Percentiles rank a stretch among this genome's conserved stretches.
Evolutionary conservation across 139 green algal species (phyloP).

Genomic region (Pseudopediastrum boryanum): DNA sequence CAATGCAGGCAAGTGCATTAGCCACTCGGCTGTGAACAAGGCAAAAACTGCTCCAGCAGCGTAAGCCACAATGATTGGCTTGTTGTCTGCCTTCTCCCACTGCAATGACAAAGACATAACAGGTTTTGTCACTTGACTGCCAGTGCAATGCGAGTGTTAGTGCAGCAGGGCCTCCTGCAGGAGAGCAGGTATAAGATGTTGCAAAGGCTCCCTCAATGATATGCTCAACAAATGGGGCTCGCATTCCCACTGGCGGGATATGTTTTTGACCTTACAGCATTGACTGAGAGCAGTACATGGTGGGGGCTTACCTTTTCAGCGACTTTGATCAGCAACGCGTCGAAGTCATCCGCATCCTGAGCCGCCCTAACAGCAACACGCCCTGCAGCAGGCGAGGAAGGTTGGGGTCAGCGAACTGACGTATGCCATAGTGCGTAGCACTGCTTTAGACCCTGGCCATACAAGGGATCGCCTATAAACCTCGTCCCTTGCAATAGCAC

Average conservation of each 20-base stretch:
- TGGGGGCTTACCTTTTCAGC: constrained; percentile 34
- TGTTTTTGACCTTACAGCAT: no score
- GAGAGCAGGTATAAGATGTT: no score
- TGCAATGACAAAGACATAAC: constrained; percentile 15
- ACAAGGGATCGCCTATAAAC: no score
- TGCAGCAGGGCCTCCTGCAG: neutral
- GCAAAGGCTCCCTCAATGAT: no score
- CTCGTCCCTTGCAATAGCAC: no score
- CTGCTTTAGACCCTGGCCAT: no score
- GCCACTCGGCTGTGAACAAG: constrained; percentile 64
- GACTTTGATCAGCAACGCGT: constrained; percentile 30
- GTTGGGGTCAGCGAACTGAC: neutral
- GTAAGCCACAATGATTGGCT: constrained; percentile 62
- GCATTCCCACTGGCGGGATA: no score
- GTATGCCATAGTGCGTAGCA: no score
- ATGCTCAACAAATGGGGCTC: no score
- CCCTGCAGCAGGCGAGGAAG: neutral
- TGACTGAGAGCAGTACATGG: neutral
- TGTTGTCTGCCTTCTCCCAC: constrained; percentile 70
- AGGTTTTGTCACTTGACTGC: neutral
- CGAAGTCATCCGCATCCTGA: constrained; percentile 38
- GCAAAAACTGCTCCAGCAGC: constrained; percentile 50
- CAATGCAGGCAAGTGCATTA: constrained; percentile 75
- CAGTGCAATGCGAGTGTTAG: neutral
- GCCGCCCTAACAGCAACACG: constrained; percentile 2